Evolutionary conservation across 1,139 yeast genomes (phyloP).

Genomic region (Suhomyces yuchorum): DNA sequence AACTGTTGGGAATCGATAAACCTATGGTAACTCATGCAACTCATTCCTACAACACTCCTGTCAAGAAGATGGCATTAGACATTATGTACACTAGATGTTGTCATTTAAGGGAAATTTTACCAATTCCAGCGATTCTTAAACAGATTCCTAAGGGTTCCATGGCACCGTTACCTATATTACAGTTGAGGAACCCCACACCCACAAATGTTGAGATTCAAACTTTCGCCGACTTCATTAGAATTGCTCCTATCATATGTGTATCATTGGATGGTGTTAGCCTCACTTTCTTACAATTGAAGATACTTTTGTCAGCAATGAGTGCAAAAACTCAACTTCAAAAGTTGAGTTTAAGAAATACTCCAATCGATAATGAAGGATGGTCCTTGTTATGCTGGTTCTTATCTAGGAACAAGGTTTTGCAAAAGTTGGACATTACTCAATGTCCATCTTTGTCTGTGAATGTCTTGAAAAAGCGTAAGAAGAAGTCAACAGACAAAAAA

Average conservation of each 20-base stretch:
- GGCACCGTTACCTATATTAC: constrained; percentile 67
- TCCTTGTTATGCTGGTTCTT: constrained; percentile 68
- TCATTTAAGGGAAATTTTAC: constrained; percentile 70
- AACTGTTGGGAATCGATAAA: constrained; percentile 47
- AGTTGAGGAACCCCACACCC: constrained; percentile 70
- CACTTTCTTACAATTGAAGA: constrained; percentile 64
- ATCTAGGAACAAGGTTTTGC: constrained; percentile 57
- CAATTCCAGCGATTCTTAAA: constrained; percentile 74
- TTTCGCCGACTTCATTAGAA: constrained; percentile 72
- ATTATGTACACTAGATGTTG: constrained; percentile 74
- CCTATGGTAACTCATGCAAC: constrained; percentile 42
- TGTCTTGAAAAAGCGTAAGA: constrained; percentile 48
- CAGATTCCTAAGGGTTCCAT: constrained; percentile 71
- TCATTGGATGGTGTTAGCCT: constrained; percentile 71
- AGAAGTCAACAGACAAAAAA: constrained; percentile 23
- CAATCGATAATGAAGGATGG: constrained; percentile 72
- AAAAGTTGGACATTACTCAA: constrained; percentile 67
- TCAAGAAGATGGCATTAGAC: constrained; percentile 57
- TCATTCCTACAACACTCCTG: constrained; percentile 35
- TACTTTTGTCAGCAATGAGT: constrained; percentile 61
- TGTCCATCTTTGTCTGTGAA: constrained; percentile 64
- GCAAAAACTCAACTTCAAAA: constrained; percentile 65
- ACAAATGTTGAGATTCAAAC: constrained; percentile 73
- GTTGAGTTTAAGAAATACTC: constrained; percentile 70
- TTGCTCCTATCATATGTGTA: constrained; percentile 70